These are phyloP conservation scores for Letharia columbiana DNA, from an alignment of 495 filamentous ascomycete species.

Conservation along the genomic window DNA sequence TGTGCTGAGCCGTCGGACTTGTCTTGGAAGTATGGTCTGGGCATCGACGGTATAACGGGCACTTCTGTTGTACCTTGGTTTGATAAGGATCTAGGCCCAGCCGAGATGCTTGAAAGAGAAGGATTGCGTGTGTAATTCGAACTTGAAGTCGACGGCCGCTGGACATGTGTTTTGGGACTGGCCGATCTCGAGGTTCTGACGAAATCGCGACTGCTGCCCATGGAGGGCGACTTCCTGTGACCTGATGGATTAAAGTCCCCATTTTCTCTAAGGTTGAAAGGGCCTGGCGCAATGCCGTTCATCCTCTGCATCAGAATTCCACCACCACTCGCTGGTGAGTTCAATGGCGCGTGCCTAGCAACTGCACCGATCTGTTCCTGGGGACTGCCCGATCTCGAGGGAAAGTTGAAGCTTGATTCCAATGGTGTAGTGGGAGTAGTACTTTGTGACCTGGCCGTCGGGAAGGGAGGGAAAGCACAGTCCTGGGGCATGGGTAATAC, in stretches of 20 bases:
- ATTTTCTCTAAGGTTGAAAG: slow-evolving; percentile 44
- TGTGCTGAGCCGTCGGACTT: slow-evolving; percentile 32
- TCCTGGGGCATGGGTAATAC: slow-evolving; percentile 44
- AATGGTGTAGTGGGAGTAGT: slow-evolving; percentile 31
- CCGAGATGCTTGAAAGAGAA: slow-evolving; percentile 23
- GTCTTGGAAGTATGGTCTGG: slow-evolving; percentile 13
- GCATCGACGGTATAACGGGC: slow-evolving; percentile 18
- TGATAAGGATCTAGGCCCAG: slow-evolving; percentile 14
- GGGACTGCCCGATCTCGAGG: slow-evolving; percentile 23
- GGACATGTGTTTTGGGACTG: slow-evolving; percentile 13
- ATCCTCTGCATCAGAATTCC: slow-evolving; percentile 48
- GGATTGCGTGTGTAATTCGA: slow-evolving; percentile 20
- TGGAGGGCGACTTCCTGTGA: slow-evolving; percentile 29
- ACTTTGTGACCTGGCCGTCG: slow-evolving; percentile 37
- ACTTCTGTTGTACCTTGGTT: slow-evolving; percentile 16
- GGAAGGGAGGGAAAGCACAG: slow-evolving; percentile 54
- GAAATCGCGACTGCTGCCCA: slow-evolving; percentile 27
- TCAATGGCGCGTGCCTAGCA: slow-evolving; percentile 33
- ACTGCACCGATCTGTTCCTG: background rate
- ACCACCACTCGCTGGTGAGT: slow-evolving; percentile 32
- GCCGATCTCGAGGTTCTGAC: slow-evolving; percentile 15
- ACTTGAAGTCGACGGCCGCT: slow-evolving; percentile 25
- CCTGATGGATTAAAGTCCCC: slow-evolving; percentile 3
- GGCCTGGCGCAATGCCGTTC: slow-evolving; percentile 58
- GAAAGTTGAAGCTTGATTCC: slow-evolving; percentile 26